A percentile compares a stretch with the other conserved stretches of the same genome.
phyloP scores from a whole-genome alignment of 2,329 filamentous ascomycete species.

The Penicillium hordei region DNA sequence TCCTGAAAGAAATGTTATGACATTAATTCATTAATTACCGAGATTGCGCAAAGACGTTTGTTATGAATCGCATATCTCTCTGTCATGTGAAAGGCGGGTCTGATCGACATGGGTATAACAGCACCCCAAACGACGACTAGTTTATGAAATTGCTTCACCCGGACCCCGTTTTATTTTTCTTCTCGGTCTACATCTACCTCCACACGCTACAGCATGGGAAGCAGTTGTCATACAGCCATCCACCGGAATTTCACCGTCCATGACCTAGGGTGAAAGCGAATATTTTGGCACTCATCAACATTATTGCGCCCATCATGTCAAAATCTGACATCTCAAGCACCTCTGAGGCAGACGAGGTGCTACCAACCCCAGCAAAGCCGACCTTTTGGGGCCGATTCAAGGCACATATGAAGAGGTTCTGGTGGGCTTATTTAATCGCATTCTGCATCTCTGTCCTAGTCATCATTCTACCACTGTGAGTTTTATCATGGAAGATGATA shows the following conservation, averaged over 20 bases:
- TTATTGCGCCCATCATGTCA: slow-evolving; percentile 14
- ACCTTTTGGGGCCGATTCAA: slow-evolving; percentile 24
- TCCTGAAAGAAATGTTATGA: background rate
- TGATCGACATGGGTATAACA: slow-evolving; percentile 4
- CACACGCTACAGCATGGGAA: background rate
- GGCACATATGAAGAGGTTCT: slow-evolving; percentile 28
- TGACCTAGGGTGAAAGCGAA: background rate
- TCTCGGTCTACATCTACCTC: background rate
- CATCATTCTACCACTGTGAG: slow-evolving; percentile 26
- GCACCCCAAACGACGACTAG: background rate
- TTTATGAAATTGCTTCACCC: background rate
- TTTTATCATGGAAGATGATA: background rate
- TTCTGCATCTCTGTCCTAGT: slow-evolving; percentile 23
- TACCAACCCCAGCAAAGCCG: slow-evolving; percentile 10
- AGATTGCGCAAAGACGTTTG: background rate
- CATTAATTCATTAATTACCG: background rate
- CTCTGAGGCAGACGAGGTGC: slow-evolving; percentile 5
- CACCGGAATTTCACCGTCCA: background rate
- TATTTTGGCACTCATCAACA: background rate
- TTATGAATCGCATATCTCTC: background rate
- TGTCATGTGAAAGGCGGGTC: slow-evolving; percentile 10
- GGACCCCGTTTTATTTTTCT: background rate
- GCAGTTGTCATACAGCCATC: background rate
- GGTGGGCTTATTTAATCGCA: slow-evolving; percentile 28
- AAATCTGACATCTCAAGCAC: slow-evolving; percentile 20